phyloP scores from a whole-genome alignment of 2,329 filamentous ascomycete species.

The Whalleya microplaca region DNA sequence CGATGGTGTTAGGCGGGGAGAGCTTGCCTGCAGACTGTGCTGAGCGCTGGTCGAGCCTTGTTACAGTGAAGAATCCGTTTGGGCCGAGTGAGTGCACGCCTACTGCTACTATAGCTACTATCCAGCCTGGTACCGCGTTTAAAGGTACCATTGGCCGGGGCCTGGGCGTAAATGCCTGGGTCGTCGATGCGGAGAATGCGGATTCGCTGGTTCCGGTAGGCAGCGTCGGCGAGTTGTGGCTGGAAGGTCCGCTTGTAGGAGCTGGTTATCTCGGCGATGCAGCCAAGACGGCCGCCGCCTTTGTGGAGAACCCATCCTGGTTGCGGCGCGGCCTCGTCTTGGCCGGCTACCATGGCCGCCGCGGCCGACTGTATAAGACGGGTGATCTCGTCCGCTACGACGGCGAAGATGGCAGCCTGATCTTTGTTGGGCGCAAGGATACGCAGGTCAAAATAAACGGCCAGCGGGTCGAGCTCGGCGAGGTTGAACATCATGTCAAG shows the following conservation, averaged over 20 bases:
- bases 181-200: conserved; percentile 9
- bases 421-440: conserved; percentile 21
- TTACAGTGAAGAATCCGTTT: no score
- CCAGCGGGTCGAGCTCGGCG: neutral
- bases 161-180: conserved; percentile 5
- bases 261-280: conserved; percentile 45
- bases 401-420: conserved; percentile 39
- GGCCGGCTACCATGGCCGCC: neutral
- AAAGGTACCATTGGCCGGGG: conserved; percentile 1
- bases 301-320: conserved; percentile 43
- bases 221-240: conserved; percentile 24
- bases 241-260: conserved; percentile 40
- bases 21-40: no score
- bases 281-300: conserved; percentile 43
- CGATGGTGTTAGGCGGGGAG: no score
- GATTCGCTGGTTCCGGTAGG: conserved; percentile 18
- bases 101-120: no score
- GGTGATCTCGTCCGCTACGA: conserved; percentile 43
- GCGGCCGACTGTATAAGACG: conserved; percentile 39
- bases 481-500: neutral
- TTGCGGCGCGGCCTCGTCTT: conserved; percentile 5
- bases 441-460: no score
- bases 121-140: no score
- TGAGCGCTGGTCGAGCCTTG: no score
- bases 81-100: no score